Base-by-base conservation (phyloP, 2,329 filamentous ascomycete species). In the Berkeleyomyces rouxiae region DNA sequence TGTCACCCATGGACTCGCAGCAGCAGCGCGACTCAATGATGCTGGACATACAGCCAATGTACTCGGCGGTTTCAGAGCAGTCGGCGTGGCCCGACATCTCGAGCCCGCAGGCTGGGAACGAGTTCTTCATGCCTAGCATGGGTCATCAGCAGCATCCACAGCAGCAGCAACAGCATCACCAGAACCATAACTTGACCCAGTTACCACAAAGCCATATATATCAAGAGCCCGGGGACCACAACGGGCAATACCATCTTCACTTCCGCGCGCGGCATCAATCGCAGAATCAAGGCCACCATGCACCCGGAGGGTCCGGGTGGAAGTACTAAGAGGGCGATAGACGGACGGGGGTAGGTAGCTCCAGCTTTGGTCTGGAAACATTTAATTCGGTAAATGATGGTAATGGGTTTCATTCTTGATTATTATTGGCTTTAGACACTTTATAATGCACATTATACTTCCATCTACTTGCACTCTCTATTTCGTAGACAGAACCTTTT, bases 401-500 rank as follows among this genome's bases (percentile, higher is more conserved):
- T 37, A 16, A 36, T 55, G n/a, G 51, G 33, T 37, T 55, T 55
- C 16, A 55, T 55, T 55, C 33, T 55, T 55, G 51, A 36, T 36
- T 55, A 39, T 39, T 39, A 37, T 55, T 9, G 7, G n/a, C n/a
- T 55, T 31, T 39, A 55, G 51, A 55, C 51, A 37, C 33, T 55
- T 55, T 55, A 55, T 55, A 55, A 55, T 55, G 7, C 36, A 46
- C 11, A 55, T 13, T 37, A 36, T 39, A 55, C 39, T 55, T 13
- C 33, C 36, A 55, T 37, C 31, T 39, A 55, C 33, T 13, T 16
- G 4, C 11, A 16, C 51, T 37, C 16, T 7, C 46, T 51, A 59
- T 11, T 59, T 31, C 31, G 47, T 16, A 4, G 53, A 46, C 46
- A 64, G 43, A 37, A 69, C 68, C 51, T 69, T 68, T 63, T 76